Evolutionary conservation across 139 green algal species (phyloP).

Genomic region (Picochlorum sp.): DNA sequence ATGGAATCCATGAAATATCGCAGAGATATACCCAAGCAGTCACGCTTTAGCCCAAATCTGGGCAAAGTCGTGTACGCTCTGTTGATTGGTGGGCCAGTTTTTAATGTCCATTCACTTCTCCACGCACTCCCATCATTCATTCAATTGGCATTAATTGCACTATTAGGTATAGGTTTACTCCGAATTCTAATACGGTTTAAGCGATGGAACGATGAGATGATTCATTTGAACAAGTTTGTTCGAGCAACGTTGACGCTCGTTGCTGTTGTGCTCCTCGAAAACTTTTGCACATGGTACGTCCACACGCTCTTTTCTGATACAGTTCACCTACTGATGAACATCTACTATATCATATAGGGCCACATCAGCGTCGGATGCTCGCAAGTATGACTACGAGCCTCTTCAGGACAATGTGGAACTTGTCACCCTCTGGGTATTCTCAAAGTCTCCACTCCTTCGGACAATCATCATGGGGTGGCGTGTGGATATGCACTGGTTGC

Average conservation of each 20-base stretch:
- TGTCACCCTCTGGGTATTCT: constrained; percentile 20
- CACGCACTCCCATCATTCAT: constrained; percentile 2
- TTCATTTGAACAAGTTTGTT: constrained; percentile 38
- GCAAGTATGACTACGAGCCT: constrained; percentile 54
- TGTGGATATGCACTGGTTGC: constrained; percentile 50
- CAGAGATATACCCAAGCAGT: neutral
- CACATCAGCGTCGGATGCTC: constrained; percentile 50
- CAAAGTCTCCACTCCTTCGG: constrained; percentile 9
- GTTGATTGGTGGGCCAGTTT: constrained; percentile 4
- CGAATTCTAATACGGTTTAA: constrained; percentile 37
- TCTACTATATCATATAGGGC: constrained; percentile 29
- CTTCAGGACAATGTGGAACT: constrained; percentile 68
- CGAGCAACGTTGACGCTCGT: constrained; percentile 41
- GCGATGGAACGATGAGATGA: constrained; percentile 53
- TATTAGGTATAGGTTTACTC: constrained; percentile 28
- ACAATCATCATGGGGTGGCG: constrained; percentile 17
- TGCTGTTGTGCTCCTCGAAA: constrained; percentile 48
- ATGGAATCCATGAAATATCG: neutral
- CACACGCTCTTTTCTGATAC: neutral
- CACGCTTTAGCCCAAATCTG: neutral
- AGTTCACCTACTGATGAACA: neutral
- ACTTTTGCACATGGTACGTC: constrained; percentile 43
- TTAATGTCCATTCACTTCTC: neutral
- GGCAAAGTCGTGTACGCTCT: neutral
- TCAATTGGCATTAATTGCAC: neutral